phyloP scores from a whole-genome alignment of 129 eudicot genomes.

The Helianthus annuus region DNA sequence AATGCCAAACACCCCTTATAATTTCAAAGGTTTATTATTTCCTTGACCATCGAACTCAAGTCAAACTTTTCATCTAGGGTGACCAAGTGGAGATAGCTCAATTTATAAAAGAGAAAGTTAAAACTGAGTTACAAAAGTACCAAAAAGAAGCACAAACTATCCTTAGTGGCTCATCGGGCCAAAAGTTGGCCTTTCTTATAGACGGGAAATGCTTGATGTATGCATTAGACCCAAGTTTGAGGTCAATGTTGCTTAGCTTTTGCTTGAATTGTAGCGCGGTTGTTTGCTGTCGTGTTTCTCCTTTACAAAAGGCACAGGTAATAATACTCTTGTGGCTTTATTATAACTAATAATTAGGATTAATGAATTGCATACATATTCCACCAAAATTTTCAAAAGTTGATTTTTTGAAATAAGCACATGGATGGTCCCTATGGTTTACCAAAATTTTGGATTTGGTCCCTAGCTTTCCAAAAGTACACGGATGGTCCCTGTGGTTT shows the following conservation, averaged over 20 bases:
- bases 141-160: conserved; percentile 64
- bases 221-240: conserved; percentile 88
- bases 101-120: conserved; percentile 60
- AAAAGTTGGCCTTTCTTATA: conserved; percentile 75
- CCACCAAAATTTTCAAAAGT: neutral
- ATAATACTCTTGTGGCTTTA: neutral
- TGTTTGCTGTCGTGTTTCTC: conserved; percentile 97
- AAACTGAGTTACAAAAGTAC: conserved; percentile 59
- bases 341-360: neutral
- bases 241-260: conserved; percentile 72
- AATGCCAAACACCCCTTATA: neutral
- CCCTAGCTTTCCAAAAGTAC: too few species aligned
- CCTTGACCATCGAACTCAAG: conserved; percentile 18
- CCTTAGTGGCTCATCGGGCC: conserved; percentile 49
- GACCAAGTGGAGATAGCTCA: conserved; percentile 97
- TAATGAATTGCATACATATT: neutral
- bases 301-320: conserved; percentile 96
- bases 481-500: too few species aligned
- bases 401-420: neutral
- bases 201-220: conserved; percentile 98
- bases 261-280: conserved; percentile 91
- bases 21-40: neutral
- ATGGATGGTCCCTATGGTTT: too few species aligned
- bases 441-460: too few species aligned
- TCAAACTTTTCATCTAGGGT: conserved; percentile 52